Base-by-base conservation (phyloP, 2,329 filamentous ascomycete genomes). In the Pseudogymnoascus sp. region DNA sequence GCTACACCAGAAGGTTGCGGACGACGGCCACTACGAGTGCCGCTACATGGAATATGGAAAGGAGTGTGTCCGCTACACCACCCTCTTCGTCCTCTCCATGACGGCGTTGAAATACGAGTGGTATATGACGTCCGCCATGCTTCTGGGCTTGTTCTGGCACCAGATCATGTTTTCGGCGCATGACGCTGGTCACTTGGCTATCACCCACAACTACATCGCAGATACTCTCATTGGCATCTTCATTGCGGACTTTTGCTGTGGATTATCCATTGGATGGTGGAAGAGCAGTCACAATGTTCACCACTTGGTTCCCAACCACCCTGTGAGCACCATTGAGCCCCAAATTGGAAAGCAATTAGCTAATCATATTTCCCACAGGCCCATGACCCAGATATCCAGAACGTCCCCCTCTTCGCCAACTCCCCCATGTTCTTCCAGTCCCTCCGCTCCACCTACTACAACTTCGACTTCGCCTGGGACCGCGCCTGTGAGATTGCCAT, bases 101-200 rank as follows among this genome's bases (percentile, higher is more conserved):
- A 70, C 76, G 17, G 68, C 78, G 1, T 74, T 88, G 1, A 73
- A 74, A 63, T 70, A 73, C 33, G 76, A 77, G 40, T 87, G 83
- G 82, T 87, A 84, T 71, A 71, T 82, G 61, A 78, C 80, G 1
- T 86, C 83, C 2, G 82, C 83, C 37, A 26, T 81, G 17, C 84
- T 82, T 66, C 72, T 88, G n/a, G 86, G 85, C 3, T 63, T 84
- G 13, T 87, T 87, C 71, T 88, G 85, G 84, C 85, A 88, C 69
- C 85, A 88, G 75, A 82, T 88, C 75, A 87, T 88, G 82, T 88
- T 88, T 72, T 81, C 82, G 0, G 85, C 85, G 3, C 85, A 88
- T 69, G 86, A 88, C 68, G 85, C 84, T 9, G 85, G 84, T 2
- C 86, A 88, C 69, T 77, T 80, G 29, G 84, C 83, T 65, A 88